Conservation (phyloP, 140 eudicot genomes). For the Flaveria floridana region DNA sequence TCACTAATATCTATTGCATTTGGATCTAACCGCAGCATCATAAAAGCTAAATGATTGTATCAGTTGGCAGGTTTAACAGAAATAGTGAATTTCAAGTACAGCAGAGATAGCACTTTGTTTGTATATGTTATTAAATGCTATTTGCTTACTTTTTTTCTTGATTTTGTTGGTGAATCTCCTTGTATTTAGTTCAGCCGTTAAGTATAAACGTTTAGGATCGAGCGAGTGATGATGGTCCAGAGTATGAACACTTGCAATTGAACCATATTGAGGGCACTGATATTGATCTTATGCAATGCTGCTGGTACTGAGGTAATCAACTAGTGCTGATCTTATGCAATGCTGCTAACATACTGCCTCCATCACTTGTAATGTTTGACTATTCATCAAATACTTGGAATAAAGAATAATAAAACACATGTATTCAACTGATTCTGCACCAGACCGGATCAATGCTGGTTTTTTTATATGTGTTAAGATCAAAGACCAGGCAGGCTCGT, state of each 20-base stretch:
- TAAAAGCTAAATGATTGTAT: too few relatives aligned
- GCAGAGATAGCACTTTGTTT: background rate
- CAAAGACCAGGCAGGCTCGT: background rate
- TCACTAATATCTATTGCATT: too few relatives aligned
- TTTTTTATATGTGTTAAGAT: background rate
- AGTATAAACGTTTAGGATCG: constrained; percentile 10
- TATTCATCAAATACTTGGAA: background rate
- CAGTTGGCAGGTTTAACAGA: too few relatives aligned
- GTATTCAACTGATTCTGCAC: background rate
- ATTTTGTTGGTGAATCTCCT: constrained; percentile 1
- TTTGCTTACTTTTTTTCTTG: background rate
- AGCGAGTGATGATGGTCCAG: background rate
- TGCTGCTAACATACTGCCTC: constrained; percentile 18
- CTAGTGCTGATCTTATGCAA: constrained; percentile 24
- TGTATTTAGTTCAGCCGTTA: background rate
- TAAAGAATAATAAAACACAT: background rate
- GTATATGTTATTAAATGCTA: background rate
- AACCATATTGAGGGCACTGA: background rate
- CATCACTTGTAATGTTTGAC: background rate
- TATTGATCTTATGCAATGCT: constrained; percentile 38
- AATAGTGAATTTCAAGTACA: too few relatives aligned
- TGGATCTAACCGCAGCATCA: too few relatives aligned
- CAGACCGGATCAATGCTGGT: too few relatives aligned
- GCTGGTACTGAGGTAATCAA: constrained; percentile 43
- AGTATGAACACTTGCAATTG: background rate